Percentiles rank a stretch among this genome's conserved stretches.
Conservation (phyloP, 2,329 filamentous ascomycete genomes). For the Nemania serpens region DNA sequence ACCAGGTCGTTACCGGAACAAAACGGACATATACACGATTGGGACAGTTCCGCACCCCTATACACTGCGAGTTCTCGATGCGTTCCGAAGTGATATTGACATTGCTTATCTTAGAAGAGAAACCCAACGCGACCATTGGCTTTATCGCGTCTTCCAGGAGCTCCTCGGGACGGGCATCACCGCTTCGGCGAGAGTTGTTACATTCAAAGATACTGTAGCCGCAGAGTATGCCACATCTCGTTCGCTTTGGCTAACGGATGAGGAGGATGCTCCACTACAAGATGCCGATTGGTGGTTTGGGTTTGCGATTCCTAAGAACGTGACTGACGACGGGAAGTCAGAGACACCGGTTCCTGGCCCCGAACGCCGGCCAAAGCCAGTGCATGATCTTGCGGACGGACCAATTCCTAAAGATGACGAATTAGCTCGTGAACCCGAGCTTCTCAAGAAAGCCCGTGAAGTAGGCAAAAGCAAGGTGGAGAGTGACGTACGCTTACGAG, state of each 20-base stretch:
- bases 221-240: constrained; percentile 65
- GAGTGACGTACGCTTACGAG: constrained; percentile 52
- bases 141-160: constrained; percentile 71
- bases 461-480: constrained; percentile 49
- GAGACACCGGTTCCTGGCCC: constrained; percentile 62
- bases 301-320: constrained; percentile 71
- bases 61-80: constrained; percentile 73
- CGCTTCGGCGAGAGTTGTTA: constrained; percentile 68
- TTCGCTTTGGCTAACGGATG: constrained; percentile 82
- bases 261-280: constrained; percentile 59
- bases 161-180: constrained; percentile 67
- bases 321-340: constrained; percentile 57
- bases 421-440: constrained; percentile 56
- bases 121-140: constrained; percentile 78
- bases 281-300: constrained; percentile 90
- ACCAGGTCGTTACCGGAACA: constrained; percentile 71
- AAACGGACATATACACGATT: constrained; percentile 75
- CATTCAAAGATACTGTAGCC: constrained; percentile 82
- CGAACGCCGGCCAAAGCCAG: constrained; percentile 58
- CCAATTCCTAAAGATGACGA: constrained; percentile 58
- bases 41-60: constrained; percentile 91
- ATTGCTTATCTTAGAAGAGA: constrained; percentile 68
- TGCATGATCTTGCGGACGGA: constrained; percentile 53
- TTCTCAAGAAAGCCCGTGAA: constrained; percentile 61
- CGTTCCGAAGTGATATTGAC: constrained; percentile 64